Evolutionary conservation across 352 stramenopile genomes (phyloP).

Genomic region (Phytophthora citricola): DNA sequence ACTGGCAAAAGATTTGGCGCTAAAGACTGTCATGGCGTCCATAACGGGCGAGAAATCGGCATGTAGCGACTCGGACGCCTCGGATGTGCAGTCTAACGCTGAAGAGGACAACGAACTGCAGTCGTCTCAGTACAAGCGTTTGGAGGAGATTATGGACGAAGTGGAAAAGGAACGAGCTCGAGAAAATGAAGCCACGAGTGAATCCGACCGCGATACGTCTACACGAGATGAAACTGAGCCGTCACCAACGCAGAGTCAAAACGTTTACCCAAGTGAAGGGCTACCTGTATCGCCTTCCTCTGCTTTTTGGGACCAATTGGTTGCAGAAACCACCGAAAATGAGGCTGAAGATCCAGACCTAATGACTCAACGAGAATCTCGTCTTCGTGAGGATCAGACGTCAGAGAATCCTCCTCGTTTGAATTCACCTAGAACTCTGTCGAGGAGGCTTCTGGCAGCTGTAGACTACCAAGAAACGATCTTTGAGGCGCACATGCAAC

Average conservation of each 20-base stretch:
- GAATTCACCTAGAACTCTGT: conserved; percentile 58
- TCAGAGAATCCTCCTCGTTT: conserved; percentile 29
- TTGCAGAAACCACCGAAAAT: conserved; percentile 15
- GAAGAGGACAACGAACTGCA: conserved; percentile 5
- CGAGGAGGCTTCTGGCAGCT: conserved; percentile 57
- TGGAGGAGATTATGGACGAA: conserved; percentile 61
- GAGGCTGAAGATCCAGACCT: conserved; percentile 38
- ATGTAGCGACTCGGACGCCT: neutral
- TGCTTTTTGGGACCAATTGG: conserved; percentile 39
- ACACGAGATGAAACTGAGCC: conserved; percentile 3
- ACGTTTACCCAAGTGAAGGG: neutral
- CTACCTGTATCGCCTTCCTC: conserved; percentile 26
- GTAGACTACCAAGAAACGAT: conserved; percentile 78
- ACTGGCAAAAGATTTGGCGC: conserved; percentile 26
- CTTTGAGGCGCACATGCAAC: conserved; percentile 64
- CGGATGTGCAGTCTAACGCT: conserved; percentile 1
- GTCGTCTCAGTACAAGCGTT: conserved; percentile 25
- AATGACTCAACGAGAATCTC: conserved; percentile 24
- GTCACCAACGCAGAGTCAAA: neutral
- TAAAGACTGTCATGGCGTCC: conserved; percentile 42
- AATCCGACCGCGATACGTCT: neutral
- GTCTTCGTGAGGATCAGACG: conserved; percentile 19
- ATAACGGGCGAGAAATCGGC: conserved; percentile 17
- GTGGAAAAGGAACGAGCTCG: conserved; percentile 39
- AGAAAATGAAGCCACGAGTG: conserved; percentile 11